These are phyloP conservation scores for Elsinoe perseae DNA, from an alignment of 2,329 filamentous ascomycete species.

Conservation along the genomic window DNA sequence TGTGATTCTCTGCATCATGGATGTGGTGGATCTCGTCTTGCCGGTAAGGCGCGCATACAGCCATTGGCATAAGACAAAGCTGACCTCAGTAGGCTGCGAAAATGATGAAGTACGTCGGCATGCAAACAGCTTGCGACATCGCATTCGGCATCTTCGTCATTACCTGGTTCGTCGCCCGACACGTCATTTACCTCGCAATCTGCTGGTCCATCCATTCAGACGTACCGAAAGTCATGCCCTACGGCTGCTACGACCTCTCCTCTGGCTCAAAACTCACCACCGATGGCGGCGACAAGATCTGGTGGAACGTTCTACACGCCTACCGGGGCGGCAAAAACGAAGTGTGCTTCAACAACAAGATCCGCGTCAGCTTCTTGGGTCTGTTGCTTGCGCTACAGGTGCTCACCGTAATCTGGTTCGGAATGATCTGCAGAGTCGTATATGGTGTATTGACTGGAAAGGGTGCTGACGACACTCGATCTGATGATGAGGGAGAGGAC, in stretches of 20 bases:
- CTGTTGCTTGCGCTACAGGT: constrained; percentile 70
- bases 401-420: constrained; percentile 81
- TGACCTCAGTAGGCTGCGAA: constrained; percentile 63
- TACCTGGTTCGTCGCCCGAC: constrained; percentile 75
- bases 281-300: constrained; percentile 36
- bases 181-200: constrained; percentile 68
- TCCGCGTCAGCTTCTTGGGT: constrained; percentile 69
- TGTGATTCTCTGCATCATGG: constrained; percentile 85
- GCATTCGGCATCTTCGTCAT: constrained; percentile 80
- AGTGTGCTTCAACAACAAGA: constrained; percentile 69
- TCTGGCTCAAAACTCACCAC: constrained; percentile 48
- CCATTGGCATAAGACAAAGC: neutral
- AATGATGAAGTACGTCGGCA: constrained; percentile 83
- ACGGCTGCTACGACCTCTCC: constrained; percentile 62
- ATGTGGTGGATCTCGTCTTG: constrained; percentile 80
- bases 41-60: constrained; percentile 51
- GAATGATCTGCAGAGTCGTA: constrained; percentile 77
- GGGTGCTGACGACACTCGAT: constrained; percentile 75
- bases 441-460: constrained; percentile 68
- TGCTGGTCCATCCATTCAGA: constrained; percentile 75
- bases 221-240: constrained; percentile 52
- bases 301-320: constrained; percentile 61
- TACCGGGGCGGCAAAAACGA: constrained; percentile 60
- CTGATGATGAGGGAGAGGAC: constrained; percentile 72
- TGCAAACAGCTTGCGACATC: constrained; percentile 66